Evolutionary conservation across 192 early-diverging fungal genomes (phyloP), one percentile per base, ranked within the genome.

Genomic region (Rhizoclosmatium sp.): DNA sequence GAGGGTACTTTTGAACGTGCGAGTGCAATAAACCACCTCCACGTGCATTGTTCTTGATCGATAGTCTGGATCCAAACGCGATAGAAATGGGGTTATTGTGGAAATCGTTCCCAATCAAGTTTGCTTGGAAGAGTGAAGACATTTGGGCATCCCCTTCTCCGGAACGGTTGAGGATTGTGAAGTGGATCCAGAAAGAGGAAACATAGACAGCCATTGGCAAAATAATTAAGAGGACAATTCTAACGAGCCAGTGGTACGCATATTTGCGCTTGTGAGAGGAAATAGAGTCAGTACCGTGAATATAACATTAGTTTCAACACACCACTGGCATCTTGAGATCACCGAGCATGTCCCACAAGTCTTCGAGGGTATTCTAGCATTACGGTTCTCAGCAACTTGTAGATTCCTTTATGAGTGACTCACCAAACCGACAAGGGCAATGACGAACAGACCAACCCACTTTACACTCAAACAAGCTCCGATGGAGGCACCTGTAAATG

Each of bases 11-110:
- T 83, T 97, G 93, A 21, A 91, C 73, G 78, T 99, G 98, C 42
- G 98, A 99, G 79, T 99, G 98, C 56, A 99, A 87, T 61, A 98
- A 80, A 7, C 96, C 98, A 21, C 93, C 94, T 3, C 95, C 95
- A 66, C 91, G 92, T 4, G 89, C 90, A 62, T 90, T 92, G 66
- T 93, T 96, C 78, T 96, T 97, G 42, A 99, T 47, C 16, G 95
- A 92, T 10, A 99, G 84, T 75, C 84, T 92, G 39, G 96, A 97
- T 21, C 97, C 97, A 80, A 91, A 99, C 0, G 92, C 96, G 10
- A 99, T 74, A 78, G 47, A 80, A 61, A 78, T 70, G 9, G 98
- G 98, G 80, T 96, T 95, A 54, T 89, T 76, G 46, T 82, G 71
- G 41, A 97, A 93, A 65, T 91, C 83, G 81, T 91, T 96, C 44